Base-by-base conservation (phyloP, 2,329 filamentous ascomycete genomes). In the Cladosporium sp. region DNA sequence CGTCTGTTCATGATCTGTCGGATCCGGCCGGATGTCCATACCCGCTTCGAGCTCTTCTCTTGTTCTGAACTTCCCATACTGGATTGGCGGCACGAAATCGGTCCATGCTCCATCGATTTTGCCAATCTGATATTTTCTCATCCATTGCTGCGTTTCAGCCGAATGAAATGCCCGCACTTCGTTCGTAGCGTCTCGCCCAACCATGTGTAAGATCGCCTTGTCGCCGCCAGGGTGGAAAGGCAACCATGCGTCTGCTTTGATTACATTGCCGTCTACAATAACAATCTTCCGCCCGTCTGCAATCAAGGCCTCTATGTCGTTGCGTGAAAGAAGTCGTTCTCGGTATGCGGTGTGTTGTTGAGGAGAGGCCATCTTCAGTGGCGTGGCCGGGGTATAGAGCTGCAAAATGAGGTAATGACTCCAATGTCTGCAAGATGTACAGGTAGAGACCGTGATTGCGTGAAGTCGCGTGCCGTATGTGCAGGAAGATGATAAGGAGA, bases 151-250 rank as follows among this genome's bases (percentile, higher is more conserved):
- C 13, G 93, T 85, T 65, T 91, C 86, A 40, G 74, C 61, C 1
- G 92, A 96, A 70, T 98, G 93, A 32, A 96, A 96, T 89, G 85
- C 88, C 69, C 86, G 89, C 56, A 97, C 85, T 72, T 97, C 93
- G 69, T 96, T 91, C 9, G 92, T 96, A 46, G 89, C 92, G 57
- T 70, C 67, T 60, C 67, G 58, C 28, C 67, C 67, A 56, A 97
- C 82, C 89, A 96, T 93, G 67, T 98, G 93, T 67, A 83, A 76
- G 59, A 98, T 95, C 51, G 92, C 82, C 72, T 90, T 93, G 63
- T 92, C 85, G 61, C 93, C 93, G 53, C 93, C 93, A 10, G 93
- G 93, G 65, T 97, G 93, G 65, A 87, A 96, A 49, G 82, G 82
- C 49, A 95, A 74, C 89, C 90, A 98, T 37, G 85, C 79, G 69